These are phyloP conservation scores for Pogostemon cablin DNA, from an alignment of 257 asterid genomes.

Conservation along the genomic window DNA sequence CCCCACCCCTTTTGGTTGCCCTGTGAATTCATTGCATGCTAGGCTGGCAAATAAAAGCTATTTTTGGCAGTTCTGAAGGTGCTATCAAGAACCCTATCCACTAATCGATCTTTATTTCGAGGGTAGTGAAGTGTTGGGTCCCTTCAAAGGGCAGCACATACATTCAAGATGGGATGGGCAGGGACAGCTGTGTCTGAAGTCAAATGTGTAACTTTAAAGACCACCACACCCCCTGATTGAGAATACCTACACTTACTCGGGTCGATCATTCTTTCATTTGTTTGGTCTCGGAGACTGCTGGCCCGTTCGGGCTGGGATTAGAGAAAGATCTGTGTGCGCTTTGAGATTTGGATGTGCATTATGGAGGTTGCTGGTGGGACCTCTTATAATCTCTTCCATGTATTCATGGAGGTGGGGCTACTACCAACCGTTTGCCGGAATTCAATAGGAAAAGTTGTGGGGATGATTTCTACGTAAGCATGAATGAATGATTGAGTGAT, in stretches of 20 bases:
- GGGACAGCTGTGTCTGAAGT: conserved; percentile 37
- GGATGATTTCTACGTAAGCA: background rate
- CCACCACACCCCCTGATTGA: conserved; percentile 6
- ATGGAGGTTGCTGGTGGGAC: conserved; percentile 46
- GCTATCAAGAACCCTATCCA: conserved; percentile 41
- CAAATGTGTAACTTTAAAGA: conserved; percentile 16
- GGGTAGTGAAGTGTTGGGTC: conserved; percentile 23
- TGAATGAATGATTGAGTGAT: conserved; percentile 31
- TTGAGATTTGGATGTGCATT: conserved; percentile 40
- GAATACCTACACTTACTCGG: conserved; percentile 23
- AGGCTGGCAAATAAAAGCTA: conserved; percentile 44
- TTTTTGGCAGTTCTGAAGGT: conserved; percentile 35
- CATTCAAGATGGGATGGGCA: conserved; percentile 24
- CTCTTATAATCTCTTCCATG: conserved; percentile 36
- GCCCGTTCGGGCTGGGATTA: conserved; percentile 23
- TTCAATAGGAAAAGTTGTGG: conserved; percentile 37
- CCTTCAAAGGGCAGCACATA: conserved; percentile 27
- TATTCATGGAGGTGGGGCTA: conserved; percentile 37
- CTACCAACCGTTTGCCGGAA: conserved; percentile 43
- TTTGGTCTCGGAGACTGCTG: conserved; percentile 14
- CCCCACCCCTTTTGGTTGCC: conserved; percentile 20
- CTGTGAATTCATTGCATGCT: conserved; percentile 38
- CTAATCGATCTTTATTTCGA: conserved; percentile 25
- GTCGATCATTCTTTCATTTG: conserved; percentile 36
- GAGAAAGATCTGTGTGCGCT: conserved; percentile 28